phyloP scores from a whole-genome alignment of 177 flowering plant genomes.

The Vitis hybrid region DNA sequence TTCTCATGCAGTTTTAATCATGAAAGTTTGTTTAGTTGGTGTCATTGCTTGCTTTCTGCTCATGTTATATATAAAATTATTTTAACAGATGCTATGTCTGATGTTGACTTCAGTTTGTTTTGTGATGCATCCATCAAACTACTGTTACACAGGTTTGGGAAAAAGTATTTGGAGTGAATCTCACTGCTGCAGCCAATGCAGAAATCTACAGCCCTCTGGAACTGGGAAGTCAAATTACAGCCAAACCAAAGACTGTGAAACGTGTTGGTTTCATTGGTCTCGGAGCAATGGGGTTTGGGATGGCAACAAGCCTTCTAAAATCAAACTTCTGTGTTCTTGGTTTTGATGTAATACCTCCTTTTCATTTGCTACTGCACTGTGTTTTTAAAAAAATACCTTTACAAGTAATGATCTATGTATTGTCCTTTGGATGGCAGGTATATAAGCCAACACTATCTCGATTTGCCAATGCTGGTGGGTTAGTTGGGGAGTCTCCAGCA shows the following conservation, averaged over 20 bases:
- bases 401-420: background rate
- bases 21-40: constrained; percentile 1
- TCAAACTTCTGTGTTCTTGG: constrained; percentile 75
- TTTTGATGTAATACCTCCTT: constrained; percentile 67
- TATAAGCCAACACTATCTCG: constrained; percentile 73
- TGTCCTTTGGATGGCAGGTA: constrained; percentile 48
- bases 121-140: background rate
- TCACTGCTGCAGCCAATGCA: constrained; percentile 54
- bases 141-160: constrained; percentile 67
- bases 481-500: constrained; percentile 71
- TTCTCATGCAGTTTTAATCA: constrained; percentile 9
- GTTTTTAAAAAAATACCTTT: background rate
- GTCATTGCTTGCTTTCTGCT: constrained; percentile 1
- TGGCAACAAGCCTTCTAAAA: constrained; percentile 86
- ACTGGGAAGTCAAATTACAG: constrained; percentile 47
- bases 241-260: constrained; percentile 49
- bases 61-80: background rate
- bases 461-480: constrained; percentile 79
- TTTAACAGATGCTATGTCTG: background rate
- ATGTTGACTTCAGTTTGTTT: background rate
- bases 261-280: constrained; percentile 95
- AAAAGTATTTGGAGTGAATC: constrained; percentile 54
- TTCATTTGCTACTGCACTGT: background rate
- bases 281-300: constrained; percentile 99
- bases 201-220: constrained; percentile 67